phyloP scores from a whole-genome alignment of 495 filamentous ascomycete species.

The Trichocladium antarcticum region DNA sequence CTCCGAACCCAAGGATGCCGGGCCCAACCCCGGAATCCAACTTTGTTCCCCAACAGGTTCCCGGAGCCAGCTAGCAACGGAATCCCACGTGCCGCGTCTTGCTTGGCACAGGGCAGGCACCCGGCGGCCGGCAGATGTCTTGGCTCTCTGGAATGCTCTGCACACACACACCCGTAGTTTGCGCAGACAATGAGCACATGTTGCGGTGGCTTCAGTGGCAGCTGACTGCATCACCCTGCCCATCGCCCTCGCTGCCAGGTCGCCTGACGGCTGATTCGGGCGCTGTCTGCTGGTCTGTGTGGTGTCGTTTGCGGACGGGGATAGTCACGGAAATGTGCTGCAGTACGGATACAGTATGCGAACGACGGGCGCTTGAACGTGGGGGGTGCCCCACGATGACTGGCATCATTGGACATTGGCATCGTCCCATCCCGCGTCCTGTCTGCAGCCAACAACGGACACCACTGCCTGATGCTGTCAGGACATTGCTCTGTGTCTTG shows the following conservation, averaged over 20 bases:
- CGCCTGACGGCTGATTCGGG: not conserved
- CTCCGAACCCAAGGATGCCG: too few species aligned
- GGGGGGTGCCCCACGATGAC: not conserved
- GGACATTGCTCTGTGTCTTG: too few species aligned
- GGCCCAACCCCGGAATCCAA: too few species aligned
- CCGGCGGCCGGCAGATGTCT: too few species aligned
- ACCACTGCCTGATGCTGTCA: too few species aligned
- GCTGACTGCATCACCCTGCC: conserved; percentile 7
- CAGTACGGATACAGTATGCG: not conserved
- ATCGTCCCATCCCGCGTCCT: not conserved
- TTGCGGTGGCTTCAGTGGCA: not conserved
- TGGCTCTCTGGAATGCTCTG: too few species aligned
- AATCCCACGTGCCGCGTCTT: too few species aligned
- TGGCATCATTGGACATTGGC: not conserved
- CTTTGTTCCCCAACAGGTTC: too few species aligned
- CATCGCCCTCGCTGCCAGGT: not conserved
- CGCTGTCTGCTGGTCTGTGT: not conserved
- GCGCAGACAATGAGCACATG: not conserved
- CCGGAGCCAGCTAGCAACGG: too few species aligned
- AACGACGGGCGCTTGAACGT: not conserved
- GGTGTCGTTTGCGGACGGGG: not conserved
- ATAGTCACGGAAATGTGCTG: not conserved
- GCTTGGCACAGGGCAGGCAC: too few species aligned
- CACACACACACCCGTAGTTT: too few species aligned
- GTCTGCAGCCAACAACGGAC: not conserved